These are phyloP conservation scores for Apiotrichum akiyoshidainum DNA, from an alignment of 1,284 basidiomycete species.

Conservation along the genomic window DNA sequence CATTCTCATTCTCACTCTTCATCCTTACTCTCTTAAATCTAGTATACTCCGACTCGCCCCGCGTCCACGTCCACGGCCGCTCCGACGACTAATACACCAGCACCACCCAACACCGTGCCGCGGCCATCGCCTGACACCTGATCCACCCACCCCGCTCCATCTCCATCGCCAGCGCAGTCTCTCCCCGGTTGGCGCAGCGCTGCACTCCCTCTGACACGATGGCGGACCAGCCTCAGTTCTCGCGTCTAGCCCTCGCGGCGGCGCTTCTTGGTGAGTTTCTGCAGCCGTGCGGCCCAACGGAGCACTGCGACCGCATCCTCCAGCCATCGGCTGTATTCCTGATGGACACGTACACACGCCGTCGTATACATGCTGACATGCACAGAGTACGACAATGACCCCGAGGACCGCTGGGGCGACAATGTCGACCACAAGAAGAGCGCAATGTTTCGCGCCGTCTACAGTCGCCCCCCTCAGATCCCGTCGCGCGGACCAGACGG, in stretches of 20 bases:
- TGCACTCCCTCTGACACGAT: neutral
- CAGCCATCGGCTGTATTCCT: neutral
- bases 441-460: constrained; percentile 39
- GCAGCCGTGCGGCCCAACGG: neutral
- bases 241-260: constrained; percentile 43
- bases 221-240: constrained; percentile 16
- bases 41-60: too few species aligned
- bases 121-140: too few species aligned
- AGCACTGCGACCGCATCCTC: too few species aligned
- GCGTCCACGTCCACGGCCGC: too few species aligned
- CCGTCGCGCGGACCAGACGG: constrained; percentile 1
- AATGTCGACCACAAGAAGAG: constrained; percentile 32
- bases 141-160: too few species aligned
- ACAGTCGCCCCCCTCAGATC: constrained; percentile 20
- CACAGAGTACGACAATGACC: constrained; percentile 49
- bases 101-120: too few species aligned
- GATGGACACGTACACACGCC: neutral
- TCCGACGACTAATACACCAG: too few species aligned
- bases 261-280: constrained; percentile 30
- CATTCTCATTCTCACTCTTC: too few species aligned
- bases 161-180: too few species aligned
- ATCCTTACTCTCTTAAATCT: too few species aligned
- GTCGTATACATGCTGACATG: constrained; percentile 1
- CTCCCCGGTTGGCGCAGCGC: too few species aligned
- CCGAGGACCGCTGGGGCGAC: constrained; percentile 18